A percentile compares a stretch with the other conserved stretches of the same genome.
phyloP scores from a whole-genome alignment of 2,329 filamentous ascomycete species.

The Aspergillus aculeatus region DNA sequence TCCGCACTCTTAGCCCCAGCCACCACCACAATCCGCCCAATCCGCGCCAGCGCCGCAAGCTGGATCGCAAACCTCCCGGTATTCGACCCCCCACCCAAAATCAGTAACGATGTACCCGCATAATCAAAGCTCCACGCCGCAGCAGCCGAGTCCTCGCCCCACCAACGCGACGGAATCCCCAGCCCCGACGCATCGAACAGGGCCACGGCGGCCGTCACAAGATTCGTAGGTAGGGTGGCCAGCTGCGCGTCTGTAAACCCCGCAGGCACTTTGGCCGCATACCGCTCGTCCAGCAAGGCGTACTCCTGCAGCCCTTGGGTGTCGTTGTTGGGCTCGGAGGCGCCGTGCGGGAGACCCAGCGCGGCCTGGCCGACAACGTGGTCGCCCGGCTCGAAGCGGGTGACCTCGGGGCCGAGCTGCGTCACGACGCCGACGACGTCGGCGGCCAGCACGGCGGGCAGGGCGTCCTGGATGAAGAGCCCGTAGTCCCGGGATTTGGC shows the following conservation, averaged over 20 bases:
- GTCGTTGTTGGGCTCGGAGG: neutral
- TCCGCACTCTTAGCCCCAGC: constrained; percentile 27
- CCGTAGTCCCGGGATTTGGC: constrained; percentile 38
- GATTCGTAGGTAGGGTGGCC: constrained; percentile 39
- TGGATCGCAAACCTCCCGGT: constrained; percentile 26
- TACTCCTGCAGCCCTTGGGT: constrained; percentile 41
- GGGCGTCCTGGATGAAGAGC: constrained; percentile 34
- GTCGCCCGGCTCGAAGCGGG: constrained; percentile 29
- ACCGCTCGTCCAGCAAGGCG: constrained; percentile 31
- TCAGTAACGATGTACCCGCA: constrained; percentile 17
- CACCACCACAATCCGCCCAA: constrained; percentile 42
- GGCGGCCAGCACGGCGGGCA: constrained; percentile 24
- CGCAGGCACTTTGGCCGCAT: constrained; percentile 34
- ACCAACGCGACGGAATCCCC: constrained; percentile 4
- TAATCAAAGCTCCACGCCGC: constrained; percentile 18
- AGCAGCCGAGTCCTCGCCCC: neutral
- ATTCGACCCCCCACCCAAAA: constrained; percentile 28
- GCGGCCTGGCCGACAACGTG: constrained; percentile 38
- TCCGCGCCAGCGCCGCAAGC: constrained; percentile 29
- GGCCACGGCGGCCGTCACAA: constrained; percentile 33
- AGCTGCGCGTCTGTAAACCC: constrained; percentile 37
- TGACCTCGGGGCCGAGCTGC: neutral
- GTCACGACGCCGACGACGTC: neutral
- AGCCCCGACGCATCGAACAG: constrained; percentile 29
- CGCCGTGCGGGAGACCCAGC: constrained; percentile 26